Evolutionary conservation across 352 stramenopile genomes (phyloP), one percentile per base, ranked within the genome.

Genomic region (Pythium chondricola): DNA sequence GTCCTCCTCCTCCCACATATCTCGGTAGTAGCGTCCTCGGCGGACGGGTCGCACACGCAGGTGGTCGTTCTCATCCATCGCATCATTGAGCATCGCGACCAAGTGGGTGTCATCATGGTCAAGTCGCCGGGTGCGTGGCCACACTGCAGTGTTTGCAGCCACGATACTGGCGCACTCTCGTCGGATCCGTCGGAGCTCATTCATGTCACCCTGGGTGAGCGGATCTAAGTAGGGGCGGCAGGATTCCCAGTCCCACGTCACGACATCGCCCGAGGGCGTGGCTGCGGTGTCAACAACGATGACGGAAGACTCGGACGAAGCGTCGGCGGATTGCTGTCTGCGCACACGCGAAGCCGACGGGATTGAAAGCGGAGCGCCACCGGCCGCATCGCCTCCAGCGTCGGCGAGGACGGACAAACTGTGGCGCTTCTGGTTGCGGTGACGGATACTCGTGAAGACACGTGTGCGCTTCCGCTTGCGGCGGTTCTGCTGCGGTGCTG

Each of bases 1-100:
- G 29, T 89, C 77, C 16, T 63, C 64, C 61, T 94, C 83, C 32
- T 85, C 74, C 83, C 83, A 94, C 45, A 78, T 53, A 25, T 93
- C 83, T 17, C 63, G 72, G 46, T 92, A 94, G 24, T 42, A 74
- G 27, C 81, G 77, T 6, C 83, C 83, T 20, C 83, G 66, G 21
- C 64, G 66, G 41, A 75, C 30, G 6, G 63, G 40, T 0, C 64
- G 61, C n/a, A 83, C 53, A 29, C 63, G 52, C 9, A 54, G 4
- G 3, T 41, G 43, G 25, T 56, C 35, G 16, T 42, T 26, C 6
- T 53, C 40, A n/a, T 6, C 22, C n/a, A 11, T 22, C 2, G 69
- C 72, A 52, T 88, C 76, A 5, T 39, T 32, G 16, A 65, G 27
- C 50, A 87, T 80, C 7, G 60, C 52, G 8, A 65, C 65, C 47